Conservation (phyloP, 2,329 filamentous ascomycete genomes). For the Lecanicillium sp. region DNA sequence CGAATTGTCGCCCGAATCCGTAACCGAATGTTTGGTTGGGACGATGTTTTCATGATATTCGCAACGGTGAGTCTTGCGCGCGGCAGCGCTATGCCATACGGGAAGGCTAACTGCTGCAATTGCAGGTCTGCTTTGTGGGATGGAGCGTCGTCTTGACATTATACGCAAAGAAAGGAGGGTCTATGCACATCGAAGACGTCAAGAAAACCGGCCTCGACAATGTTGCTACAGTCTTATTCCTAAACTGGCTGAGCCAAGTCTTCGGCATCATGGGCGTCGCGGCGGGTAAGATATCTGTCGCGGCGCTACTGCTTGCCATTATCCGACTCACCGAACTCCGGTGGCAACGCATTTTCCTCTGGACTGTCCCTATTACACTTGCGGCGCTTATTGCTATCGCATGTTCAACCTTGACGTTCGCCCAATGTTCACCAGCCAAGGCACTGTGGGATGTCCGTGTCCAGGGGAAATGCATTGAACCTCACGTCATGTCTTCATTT, state of each 20-base stretch:
- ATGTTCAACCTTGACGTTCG: slow-evolving; percentile 14
- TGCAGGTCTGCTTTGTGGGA: slow-evolving; percentile 12
- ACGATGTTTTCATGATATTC: slow-evolving; percentile 14
- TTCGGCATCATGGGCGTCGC: slow-evolving; percentile 15
- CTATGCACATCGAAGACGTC: slow-evolving; percentile 11
- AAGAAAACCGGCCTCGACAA: slow-evolving; percentile 12
- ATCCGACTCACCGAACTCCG: slow-evolving; percentile 12
- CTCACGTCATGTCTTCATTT: slow-evolving; percentile 12
- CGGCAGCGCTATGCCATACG: too few species aligned
- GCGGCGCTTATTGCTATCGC: slow-evolving; percentile 12
- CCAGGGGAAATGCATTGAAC: slow-evolving; percentile 11
- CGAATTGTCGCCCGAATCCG: slow-evolving; percentile 10
- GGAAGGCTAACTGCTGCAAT: too few species aligned
- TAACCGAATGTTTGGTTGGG: slow-evolving; percentile 13
- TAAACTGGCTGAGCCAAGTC: slow-evolving; percentile 14
- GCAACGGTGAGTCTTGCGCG: slow-evolving; percentile 10
- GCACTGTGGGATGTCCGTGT: slow-evolving; percentile 14
- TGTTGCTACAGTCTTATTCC: slow-evolving; percentile 12
- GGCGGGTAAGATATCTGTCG: slow-evolving; percentile 14
- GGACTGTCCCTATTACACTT: slow-evolving; percentile 13
- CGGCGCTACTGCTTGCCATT: slow-evolving; percentile 14
- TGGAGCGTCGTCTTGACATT: slow-evolving; percentile 13
- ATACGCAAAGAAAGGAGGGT: slow-evolving; percentile 12
- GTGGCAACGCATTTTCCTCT: slow-evolving; percentile 14
- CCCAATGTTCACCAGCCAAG: slow-evolving; percentile 14